Conservation (phyloP, 2,329 filamentous ascomycete species). For the Beauveria rudraprayagi region DNA sequence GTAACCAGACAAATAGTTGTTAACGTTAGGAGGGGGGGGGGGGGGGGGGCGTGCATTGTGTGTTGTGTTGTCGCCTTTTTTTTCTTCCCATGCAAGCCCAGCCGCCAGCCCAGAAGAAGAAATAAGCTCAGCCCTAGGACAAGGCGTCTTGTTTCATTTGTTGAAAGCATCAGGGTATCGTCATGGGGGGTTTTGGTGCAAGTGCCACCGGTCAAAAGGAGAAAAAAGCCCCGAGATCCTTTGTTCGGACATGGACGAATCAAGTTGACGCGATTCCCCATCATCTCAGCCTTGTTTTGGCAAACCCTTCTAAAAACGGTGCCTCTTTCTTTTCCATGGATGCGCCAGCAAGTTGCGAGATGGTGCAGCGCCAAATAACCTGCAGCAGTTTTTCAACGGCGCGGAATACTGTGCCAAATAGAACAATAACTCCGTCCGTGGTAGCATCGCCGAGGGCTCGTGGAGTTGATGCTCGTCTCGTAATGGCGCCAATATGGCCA, state of each 20-base stretch:
- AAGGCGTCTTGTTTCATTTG: not conserved
- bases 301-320: no score
- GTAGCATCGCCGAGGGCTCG: not conserved
- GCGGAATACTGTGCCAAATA: no score
- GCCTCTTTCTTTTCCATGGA: no score
- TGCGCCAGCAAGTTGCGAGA: no score
- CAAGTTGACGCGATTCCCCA: not conserved
- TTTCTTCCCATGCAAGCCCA: not conserved
- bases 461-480: no score
- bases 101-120: not conserved
- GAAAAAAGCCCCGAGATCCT: not conserved
- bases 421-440: no score
- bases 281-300: not conserved
- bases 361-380: no score
- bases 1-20: no score
- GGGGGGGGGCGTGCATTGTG: not conserved
- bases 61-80: not conserved
- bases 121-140: slow-evolving; percentile 9
- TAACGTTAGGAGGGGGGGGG: not conserved
- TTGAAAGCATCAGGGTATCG: not conserved
- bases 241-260: not conserved
- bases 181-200: not conserved
- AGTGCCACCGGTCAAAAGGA: not conserved
- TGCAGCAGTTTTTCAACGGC: no score
- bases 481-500: no score